phyloP scores from a whole-genome alignment of 345 rosid species.

The Durio zibethinus region DNA sequence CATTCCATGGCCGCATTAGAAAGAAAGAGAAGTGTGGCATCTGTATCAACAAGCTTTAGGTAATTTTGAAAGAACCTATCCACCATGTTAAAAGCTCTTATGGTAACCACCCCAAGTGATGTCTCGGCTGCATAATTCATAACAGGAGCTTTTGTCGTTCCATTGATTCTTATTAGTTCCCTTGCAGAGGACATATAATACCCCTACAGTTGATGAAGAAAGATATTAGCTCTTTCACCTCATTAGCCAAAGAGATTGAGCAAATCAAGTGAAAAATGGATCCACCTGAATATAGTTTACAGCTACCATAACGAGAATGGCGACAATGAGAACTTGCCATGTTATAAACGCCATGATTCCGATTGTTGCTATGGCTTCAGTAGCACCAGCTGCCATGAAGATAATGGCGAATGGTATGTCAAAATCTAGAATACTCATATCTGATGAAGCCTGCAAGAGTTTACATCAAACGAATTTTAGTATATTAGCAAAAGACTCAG shows the following conservation, averaged over 20 bases:
- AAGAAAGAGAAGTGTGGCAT: slow-evolving; percentile 70
- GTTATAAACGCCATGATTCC: slow-evolving; percentile 64
- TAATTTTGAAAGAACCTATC: slow-evolving; percentile 64
- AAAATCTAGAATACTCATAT: slow-evolving; percentile 57
- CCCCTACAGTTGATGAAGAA: slow-evolving; percentile 34
- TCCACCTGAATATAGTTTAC: slow-evolving; percentile 59
- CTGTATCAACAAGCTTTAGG: slow-evolving; percentile 60
- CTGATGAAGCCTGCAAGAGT: slow-evolving; percentile 68
- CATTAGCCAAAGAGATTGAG: background rate
- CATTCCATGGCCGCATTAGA: slow-evolving; percentile 81
- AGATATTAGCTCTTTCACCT: background rate
- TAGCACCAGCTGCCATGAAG: slow-evolving; percentile 34
- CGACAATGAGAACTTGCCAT: slow-evolving; percentile 75
- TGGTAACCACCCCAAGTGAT: slow-evolving; percentile 73
- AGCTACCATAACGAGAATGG: slow-evolving; percentile 49
- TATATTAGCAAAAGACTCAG: background rate
- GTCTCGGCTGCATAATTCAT: slow-evolving; percentile 90
- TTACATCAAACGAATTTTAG: background rate
- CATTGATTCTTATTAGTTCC: slow-evolving; percentile 78
- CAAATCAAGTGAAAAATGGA: background rate
- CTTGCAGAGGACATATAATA: slow-evolving; percentile 79
- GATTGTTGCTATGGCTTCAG: slow-evolving; percentile 43
- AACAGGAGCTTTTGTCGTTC: slow-evolving; percentile 92
- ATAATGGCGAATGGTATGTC: slow-evolving; percentile 52
- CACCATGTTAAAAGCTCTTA: slow-evolving; percentile 66